Percentiles rank a stretch among this genome's conserved stretches.
phyloP scores from a whole-genome alignment of 2,329 filamentous ascomycete genomes.

The Fusarium avenaceum region DNA sequence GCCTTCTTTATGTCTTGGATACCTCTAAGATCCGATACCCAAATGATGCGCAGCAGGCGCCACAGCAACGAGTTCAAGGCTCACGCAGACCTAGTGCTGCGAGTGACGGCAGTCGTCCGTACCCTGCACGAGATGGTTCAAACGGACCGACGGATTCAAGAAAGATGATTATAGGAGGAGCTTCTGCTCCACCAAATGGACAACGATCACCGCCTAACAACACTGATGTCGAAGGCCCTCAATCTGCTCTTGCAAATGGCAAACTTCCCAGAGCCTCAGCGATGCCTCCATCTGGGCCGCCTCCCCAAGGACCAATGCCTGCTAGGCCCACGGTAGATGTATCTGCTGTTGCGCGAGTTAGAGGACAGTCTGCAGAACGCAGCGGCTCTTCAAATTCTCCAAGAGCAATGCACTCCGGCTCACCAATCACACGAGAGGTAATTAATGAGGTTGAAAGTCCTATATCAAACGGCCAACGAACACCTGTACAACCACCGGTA shows the following conservation, averaged over 20 bases:
- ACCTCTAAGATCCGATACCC: constrained; percentile 97
- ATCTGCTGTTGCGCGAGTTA: constrained; percentile 58
- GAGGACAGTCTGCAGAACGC: constrained; percentile 66
- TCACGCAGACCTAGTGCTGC: constrained; percentile 59
- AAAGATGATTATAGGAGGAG: constrained; percentile 56
- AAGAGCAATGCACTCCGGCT: constrained; percentile 53
- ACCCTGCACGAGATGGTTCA: constrained; percentile 65
- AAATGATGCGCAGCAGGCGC: constrained; percentile 70
- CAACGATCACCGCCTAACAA: constrained; percentile 57
- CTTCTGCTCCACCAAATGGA: constrained; percentile 57
- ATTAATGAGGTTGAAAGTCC: constrained; percentile 64
- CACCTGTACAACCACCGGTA: constrained; percentile 67
- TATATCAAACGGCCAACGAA: constrained; percentile 71
- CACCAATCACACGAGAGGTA: constrained; percentile 57
- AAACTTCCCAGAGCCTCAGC: constrained; percentile 52
- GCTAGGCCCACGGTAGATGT: constrained; percentile 61
- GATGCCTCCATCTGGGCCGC: constrained; percentile 62
- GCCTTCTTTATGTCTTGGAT: constrained; percentile 90
- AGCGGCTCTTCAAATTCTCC: constrained; percentile 56
- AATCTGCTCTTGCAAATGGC: constrained; percentile 54
- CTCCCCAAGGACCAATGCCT: constrained; percentile 68
- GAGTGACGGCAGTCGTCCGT: constrained; percentile 56
- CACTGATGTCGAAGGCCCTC: constrained; percentile 55
- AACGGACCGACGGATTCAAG: constrained; percentile 65
- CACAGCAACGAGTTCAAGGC: constrained; percentile 56